Conservation (phyloP, 1,139 yeast species). For the Pichia sp. region DNA sequence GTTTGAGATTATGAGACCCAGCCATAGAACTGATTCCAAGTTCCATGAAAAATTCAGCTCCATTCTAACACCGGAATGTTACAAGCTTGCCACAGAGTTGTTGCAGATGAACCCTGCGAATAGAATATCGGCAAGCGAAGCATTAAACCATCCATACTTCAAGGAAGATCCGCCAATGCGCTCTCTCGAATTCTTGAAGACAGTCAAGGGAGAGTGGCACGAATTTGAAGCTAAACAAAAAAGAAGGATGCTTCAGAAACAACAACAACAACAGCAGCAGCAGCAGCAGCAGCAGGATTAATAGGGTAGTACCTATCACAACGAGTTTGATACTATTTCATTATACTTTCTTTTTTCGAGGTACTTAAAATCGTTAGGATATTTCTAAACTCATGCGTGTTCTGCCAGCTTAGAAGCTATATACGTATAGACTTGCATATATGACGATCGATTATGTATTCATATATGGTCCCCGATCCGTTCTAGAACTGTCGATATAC, state of each 20-base stretch:
- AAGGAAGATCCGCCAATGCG: conserved; percentile 58
- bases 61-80: conserved; percentile 46
- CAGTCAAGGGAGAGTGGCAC: conserved; percentile 83
- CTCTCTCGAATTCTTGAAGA: conserved; percentile 47
- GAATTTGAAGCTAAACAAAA: conserved; percentile 91
- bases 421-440: too few relatives aligned
- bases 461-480: too few relatives aligned
- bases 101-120: conserved; percentile 60
- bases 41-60: conserved; percentile 43
- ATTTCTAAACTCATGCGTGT: too few relatives aligned
- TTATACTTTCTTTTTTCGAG: too few relatives aligned
- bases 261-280: conserved; percentile 21
- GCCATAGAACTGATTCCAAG: conserved; percentile 35
- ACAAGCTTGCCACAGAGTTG: conserved; percentile 57
- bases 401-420: too few relatives aligned
- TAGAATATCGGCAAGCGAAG: conserved; percentile 56
- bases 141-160: conserved; percentile 65
- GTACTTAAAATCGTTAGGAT: too few relatives aligned
- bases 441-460: too few relatives aligned
- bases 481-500: too few relatives aligned
- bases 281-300: conserved; percentile 8
- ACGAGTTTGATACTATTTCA: too few relatives aligned
- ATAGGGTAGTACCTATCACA: background rate
- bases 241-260: conserved; percentile 54
- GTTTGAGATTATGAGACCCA: conserved; percentile 79